Conservation (phyloP, 345 rosid species). For the rapeseed (Brassica napus) region Da-Ae NC_063444.1:1682001-1682500, state of each 20-base stretch:
- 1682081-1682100: conserved; percentile 31
- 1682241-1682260: conserved; percentile 13
- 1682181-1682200: conserved; percentile 11
- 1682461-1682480: not conserved
- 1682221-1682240: not conserved
- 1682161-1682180: conserved; percentile 13
- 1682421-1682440: not conserved
- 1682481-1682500: not conserved
- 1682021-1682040: conserved; percentile 28
- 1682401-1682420: conserved; percentile 11
- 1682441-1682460: not conserved
- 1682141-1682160: conserved; percentile 32
- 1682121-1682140: conserved; percentile 28
- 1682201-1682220: not conserved
- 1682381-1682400: not conserved
- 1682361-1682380: not conserved
- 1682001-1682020: conserved; percentile 17
- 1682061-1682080: not conserved
- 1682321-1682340: not conserved
- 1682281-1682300: conserved; percentile 14
- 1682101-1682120: conserved; percentile 32
- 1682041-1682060: conserved; percentile 11
- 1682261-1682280: conserved; percentile 16
- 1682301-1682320: conserved; percentile 13
- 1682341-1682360: conserved; percentile 9